Evolutionary conservation across 2,329 filamentous ascomycete genomes (phyloP).

Genomic region (Penicillium sclerotiorum): DNA sequence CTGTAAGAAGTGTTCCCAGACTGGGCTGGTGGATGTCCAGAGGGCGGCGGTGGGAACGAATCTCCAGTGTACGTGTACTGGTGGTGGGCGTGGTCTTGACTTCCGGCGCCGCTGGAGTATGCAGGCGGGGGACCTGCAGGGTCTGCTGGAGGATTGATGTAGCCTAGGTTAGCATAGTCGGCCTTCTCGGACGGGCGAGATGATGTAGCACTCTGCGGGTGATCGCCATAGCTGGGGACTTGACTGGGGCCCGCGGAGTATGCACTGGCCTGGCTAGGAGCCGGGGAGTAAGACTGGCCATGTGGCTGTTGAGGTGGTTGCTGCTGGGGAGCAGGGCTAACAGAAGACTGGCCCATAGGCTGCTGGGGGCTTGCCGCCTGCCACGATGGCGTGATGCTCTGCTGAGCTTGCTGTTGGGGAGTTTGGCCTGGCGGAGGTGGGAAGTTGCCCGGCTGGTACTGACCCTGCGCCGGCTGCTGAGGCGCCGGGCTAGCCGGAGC

Average conservation of each 20-base stretch:
- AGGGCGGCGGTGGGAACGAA: constrained; percentile 44
- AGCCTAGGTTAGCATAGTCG: constrained; percentile 5
- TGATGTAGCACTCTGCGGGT: constrained; percentile 9
- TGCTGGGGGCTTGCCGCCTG: constrained; percentile 12
- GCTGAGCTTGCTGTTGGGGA: constrained; percentile 10
- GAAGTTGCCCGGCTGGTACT: not conserved
- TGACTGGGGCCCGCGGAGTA: constrained; percentile 6
- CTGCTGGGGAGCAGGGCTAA: constrained; percentile 18
- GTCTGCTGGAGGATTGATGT: not conserved
- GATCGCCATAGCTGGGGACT: constrained; percentile 1
- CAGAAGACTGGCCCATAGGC: constrained; percentile 2
- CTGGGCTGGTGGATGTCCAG: constrained; percentile 34
- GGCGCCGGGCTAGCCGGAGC: constrained; percentile 12
- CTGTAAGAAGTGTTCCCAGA: constrained; percentile 18
- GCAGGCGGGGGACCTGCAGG: constrained; percentile 6
- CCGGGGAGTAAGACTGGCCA: constrained; percentile 7
- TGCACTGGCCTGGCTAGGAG: not conserved
- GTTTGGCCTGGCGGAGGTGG: constrained; percentile 8
- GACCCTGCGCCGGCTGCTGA: constrained; percentile 1
- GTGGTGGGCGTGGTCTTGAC: constrained; percentile 8
- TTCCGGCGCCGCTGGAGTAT: constrained; percentile 10
- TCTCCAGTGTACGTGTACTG: constrained; percentile 35
- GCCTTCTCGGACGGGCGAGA: constrained; percentile 12
- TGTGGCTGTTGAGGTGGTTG: constrained; percentile 9
- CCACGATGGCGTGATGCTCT: constrained; percentile 6